phyloP scores from a whole-genome alignment of 2,329 filamentous ascomycete species.

The Aspergillus puulaauensis region DNA sequence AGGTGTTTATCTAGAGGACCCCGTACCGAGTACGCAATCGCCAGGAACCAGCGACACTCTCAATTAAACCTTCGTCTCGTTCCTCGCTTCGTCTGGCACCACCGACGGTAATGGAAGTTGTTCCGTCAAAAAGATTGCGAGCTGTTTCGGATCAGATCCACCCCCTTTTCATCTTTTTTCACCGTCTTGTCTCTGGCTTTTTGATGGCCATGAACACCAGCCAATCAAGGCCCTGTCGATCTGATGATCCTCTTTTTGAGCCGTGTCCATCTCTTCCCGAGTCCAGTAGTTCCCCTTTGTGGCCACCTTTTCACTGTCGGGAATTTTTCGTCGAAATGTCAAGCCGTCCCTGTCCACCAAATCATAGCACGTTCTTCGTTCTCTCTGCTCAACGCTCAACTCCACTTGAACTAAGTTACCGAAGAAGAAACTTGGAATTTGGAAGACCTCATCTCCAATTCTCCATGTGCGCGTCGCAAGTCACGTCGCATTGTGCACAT shows the following conservation, averaged over 20 bases:
- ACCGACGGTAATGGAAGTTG: background rate
- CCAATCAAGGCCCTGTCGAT: slow-evolving; percentile 21
- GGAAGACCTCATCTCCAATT: background rate
- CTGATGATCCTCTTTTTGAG: slow-evolving; percentile 21
- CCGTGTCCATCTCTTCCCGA: slow-evolving; percentile 14
- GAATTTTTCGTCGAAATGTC: slow-evolving; percentile 4
- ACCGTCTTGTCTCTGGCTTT: background rate
- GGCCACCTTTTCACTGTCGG: background rate
- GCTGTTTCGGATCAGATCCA: background rate
- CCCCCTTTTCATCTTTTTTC: background rate
- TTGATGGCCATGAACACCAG: slow-evolving; percentile 1
- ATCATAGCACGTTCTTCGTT: background rate
- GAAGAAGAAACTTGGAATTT: background rate
- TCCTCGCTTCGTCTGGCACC: too few relatives aligned
- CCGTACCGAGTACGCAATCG: background rate
- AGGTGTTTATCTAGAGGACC: too few relatives aligned
- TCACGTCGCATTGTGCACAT: background rate
- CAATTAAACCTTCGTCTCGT: background rate
- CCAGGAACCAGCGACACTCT: background rate
- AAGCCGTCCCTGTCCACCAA: background rate
- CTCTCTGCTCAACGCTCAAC: background rate
- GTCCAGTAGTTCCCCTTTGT: background rate
- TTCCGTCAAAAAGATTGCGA: background rate
- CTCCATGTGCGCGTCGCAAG: background rate
- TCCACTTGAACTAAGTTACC: background rate